These are phyloP conservation scores for Trichosporon ovoides DNA, from an alignment of 1,284 basidiomycete species.

Conservation along the genomic window DNA sequence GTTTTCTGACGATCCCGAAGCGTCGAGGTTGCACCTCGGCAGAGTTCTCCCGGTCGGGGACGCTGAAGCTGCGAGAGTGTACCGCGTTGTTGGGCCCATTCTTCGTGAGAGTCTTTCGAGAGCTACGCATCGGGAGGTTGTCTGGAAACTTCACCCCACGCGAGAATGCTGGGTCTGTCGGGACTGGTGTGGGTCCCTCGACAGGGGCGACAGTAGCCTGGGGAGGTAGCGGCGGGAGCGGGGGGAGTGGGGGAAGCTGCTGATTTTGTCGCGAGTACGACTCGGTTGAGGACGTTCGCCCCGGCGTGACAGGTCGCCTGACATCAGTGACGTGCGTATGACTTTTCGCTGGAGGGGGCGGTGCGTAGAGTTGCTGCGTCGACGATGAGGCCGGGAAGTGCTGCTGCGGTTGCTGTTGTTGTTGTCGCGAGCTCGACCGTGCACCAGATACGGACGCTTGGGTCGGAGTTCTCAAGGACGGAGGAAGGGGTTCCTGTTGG, in stretches of 20 bases:
- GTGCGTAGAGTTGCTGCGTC: not conserved
- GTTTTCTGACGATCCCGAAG: not conserved
- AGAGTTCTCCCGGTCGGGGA: not conserved
- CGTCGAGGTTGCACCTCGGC: not conserved
- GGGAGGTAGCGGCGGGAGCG: not conserved
- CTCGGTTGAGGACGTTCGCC: not conserved
- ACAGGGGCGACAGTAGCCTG: not conserved
- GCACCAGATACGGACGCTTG: too few species aligned
- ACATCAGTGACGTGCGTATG: not conserved
- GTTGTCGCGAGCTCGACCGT: too few species aligned
- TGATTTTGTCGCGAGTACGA: too few species aligned
- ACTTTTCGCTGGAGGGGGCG: not conserved
- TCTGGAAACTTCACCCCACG: not conserved
- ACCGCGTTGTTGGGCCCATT: not conserved
- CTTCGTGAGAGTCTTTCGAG: too few species aligned
- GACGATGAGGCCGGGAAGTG: not conserved
- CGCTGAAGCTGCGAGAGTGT: conserved; percentile 1
- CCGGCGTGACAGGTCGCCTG: not conserved
- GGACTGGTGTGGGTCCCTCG: too few species aligned
- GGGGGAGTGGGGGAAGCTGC: not conserved
- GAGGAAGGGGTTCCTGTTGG: not conserved
- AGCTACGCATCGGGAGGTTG: not conserved
- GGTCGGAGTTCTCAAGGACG: not conserved
- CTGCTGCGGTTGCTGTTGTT: not conserved
- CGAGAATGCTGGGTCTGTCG: not conserved